A percentile compares a stretch with the other conserved stretches of the same genome.
Conservation (phyloP, 139 green algal genomes). For the Coelastrella sp. region DNA sequence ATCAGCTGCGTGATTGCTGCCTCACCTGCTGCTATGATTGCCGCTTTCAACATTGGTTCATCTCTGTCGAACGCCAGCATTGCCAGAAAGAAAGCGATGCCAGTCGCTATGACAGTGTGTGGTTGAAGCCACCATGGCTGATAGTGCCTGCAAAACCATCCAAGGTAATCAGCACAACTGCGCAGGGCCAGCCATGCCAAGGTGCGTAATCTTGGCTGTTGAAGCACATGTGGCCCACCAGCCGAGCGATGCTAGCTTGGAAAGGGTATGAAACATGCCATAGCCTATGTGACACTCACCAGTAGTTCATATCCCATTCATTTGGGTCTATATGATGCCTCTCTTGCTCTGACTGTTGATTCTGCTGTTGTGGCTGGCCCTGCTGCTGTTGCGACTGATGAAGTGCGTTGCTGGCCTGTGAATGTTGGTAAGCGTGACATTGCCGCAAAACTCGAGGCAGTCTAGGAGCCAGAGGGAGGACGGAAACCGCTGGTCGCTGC, state of each 20-base stretch:
- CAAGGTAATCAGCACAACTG: neutral
- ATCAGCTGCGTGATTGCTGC: too few relatives aligned
- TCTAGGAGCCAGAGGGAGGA: too few relatives aligned
- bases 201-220: too few relatives aligned
- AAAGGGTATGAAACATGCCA: too few relatives aligned
- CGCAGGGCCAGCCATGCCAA: too few relatives aligned
- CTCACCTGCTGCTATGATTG: conserved; percentile 26
- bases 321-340: conserved; percentile 16
- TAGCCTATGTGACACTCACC: neutral
- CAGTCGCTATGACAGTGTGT: conserved; percentile 1
- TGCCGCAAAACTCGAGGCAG: neutral
- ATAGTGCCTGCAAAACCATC: conserved; percentile 19
- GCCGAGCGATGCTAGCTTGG: too few relatives aligned
- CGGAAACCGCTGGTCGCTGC: neutral
- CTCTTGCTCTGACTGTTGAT: neutral
- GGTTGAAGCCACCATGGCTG: conserved; percentile 46
- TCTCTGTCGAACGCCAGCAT: neutral
- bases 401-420: neutral
- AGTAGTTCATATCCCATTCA: conserved; percentile 24
- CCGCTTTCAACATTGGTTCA: conserved; percentile 22
- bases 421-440: conserved; percentile 12
- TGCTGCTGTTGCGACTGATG: conserved; percentile 32
- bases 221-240: too few relatives aligned
- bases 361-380: neutral
- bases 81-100: conserved; percentile 12